Conservation (phyloP, 495 filamentous ascomycete species). For the Xylaria grammica region DNA sequence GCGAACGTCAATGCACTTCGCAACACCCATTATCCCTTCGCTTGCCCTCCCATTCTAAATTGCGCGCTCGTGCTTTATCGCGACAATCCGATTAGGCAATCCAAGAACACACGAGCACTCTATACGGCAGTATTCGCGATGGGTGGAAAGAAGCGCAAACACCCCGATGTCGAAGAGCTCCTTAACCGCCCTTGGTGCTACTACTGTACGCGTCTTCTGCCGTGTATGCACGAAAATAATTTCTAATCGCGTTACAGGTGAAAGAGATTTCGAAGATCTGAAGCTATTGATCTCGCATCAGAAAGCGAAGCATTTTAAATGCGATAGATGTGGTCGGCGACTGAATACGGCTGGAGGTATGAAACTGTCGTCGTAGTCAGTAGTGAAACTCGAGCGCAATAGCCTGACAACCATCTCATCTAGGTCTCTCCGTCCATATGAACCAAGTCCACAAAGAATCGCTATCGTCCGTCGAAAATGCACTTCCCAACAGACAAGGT, state of each 20-base stretch:
- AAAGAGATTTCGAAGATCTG: slow-evolving; percentile 95
- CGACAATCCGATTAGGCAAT: not conserved
- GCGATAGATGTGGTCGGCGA: slow-evolving; percentile 82
- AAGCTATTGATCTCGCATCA: slow-evolving; percentile 96
- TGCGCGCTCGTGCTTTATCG: not conserved
- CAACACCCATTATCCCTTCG: not conserved
- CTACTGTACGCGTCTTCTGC: slow-evolving; percentile 67
- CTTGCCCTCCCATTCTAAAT: not conserved
- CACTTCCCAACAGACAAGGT: slow-evolving; percentile 78
- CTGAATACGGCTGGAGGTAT: slow-evolving; percentile 94
- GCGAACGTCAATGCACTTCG: slow-evolving; percentile 13
- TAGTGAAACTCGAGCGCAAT: slow-evolving; percentile 4
- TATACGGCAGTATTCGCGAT: slow-evolving; percentile 49
- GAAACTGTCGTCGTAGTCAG: slow-evolving; percentile 29
- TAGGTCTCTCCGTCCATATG: slow-evolving; percentile 94
- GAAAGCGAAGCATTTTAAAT: slow-evolving; percentile 98
- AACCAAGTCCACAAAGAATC: slow-evolving; percentile 97
- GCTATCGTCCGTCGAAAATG: slow-evolving; percentile 85
- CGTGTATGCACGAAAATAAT: not conserved
- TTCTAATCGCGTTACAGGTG: slow-evolving; percentile 49
- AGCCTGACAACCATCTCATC: slow-evolving; percentile 30
- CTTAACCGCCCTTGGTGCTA: slow-evolving; percentile 94
- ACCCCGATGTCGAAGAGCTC: slow-evolving; percentile 85
- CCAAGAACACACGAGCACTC: not conserved
- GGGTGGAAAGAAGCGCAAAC: slow-evolving; percentile 80